These are phyloP conservation scores for Chrysoporthe austroafricana DNA, from an alignment of 2,329 filamentous ascomycete genomes.

Conservation along the genomic window DNA sequence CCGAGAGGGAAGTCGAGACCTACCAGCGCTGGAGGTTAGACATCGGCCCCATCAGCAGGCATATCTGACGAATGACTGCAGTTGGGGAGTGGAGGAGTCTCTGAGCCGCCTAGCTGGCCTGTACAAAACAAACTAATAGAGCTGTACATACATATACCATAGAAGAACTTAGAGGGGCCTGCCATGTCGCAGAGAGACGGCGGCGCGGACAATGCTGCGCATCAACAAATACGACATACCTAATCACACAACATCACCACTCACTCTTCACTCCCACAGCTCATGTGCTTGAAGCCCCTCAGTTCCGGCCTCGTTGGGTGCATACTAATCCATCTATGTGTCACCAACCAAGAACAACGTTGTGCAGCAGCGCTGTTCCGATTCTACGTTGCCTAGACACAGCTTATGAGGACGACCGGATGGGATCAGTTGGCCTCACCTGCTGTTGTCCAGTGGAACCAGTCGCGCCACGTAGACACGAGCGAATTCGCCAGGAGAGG, in stretches of 20 bases:
- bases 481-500: too few relatives aligned
- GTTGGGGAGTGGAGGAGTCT: background rate
- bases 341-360: background rate
- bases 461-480: too few relatives aligned
- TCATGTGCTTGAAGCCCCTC: too few relatives aligned
- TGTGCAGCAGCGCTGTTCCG: background rate
- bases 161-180: background rate
- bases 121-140: slow-evolving; percentile 14
- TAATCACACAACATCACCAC: background rate
- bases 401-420: too few relatives aligned
- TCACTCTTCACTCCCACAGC: background rate
- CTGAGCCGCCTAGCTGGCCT: slow-evolving; percentile 3
- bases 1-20: slow-evolving; percentile 14
- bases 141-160: slow-evolving; percentile 5
- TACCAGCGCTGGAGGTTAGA: slow-evolving; percentile 19
- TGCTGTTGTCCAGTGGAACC: too few relatives aligned
- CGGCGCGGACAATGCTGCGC: slow-evolving; percentile 8
- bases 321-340: background rate
- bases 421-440: too few relatives aligned
- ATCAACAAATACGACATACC: slow-evolving; percentile 11
- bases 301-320: background rate
- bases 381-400: too few relatives aligned
- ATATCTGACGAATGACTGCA: slow-evolving; percentile 12
- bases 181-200: slow-evolving; percentile 5
- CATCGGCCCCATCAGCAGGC: slow-evolving; percentile 10